Evolutionary conservation across 148 eudicot species (phyloP), one percentile per base, ranked within the genome.

Genomic region (Oxyria digyna): DNA sequence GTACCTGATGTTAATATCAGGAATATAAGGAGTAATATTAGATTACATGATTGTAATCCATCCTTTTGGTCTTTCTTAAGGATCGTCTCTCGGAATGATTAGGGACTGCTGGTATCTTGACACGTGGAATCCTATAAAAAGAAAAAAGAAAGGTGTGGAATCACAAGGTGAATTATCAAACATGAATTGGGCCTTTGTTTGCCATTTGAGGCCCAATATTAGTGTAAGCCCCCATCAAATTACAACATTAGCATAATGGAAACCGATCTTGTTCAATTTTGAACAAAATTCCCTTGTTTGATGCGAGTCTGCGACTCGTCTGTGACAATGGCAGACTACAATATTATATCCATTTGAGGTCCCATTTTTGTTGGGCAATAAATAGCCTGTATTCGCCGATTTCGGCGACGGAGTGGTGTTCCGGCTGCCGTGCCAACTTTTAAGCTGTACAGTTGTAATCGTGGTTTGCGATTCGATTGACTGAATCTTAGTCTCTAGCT

Each of bases 321-420:
- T 57, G 20, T 31, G 65, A 59, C 65, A 18, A 59, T 59, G 65
- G 65, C 37, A 29, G 38, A 59, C 37, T 59, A 26, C 65, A 27
- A 59, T 27, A 35, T 18, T 59, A 29, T 59, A 59, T 59, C 65
- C 65, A 59, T 8, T 27, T 27, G 14, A 27, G 35, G 37, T 59
- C 65, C 37, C 18, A 31, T 59, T 59, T 59, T 4, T 3, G n/a
- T 15, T 59, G n/a, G 65, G 37, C 65, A 59, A 59, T 29, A 29
- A 29, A 8, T 29, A 6, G 35, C 9, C 15, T 27, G 35, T 27
- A 15, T 27, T 59, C 65, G 65, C 38, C 65, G 38, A 59, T 31
- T 29, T 18, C 13, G 37, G 14, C 18, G 37, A 8, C 18, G 35
- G 65, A 27, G 37, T 59, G 18, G 35, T 59, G 17, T 13, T 24